Evolutionary conservation across 768 basidiomycete genomes (phyloP), one percentile per base, ranked within the genome.

Genomic region (Mrakia gelida): DNA sequence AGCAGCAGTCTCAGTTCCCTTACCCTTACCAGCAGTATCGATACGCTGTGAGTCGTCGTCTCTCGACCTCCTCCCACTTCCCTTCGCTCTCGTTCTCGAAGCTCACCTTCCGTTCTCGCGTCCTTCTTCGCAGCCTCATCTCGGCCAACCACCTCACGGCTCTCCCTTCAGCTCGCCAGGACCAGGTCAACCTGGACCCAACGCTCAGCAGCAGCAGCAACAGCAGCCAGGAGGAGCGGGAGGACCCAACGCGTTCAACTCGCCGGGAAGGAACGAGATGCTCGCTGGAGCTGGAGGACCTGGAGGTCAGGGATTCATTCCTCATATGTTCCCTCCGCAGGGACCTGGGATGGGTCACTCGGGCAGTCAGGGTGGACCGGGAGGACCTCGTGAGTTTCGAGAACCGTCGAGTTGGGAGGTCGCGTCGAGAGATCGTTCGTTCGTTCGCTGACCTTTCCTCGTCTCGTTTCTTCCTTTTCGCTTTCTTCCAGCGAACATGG

Each of bases 1-100:
- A 68, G 21, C 67, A 38, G 34, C 67, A 70, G 49, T 3, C 49
- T 52, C 49, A 52, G 34, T 70, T 59, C 59, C 59, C 59, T 28
- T 59, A 59, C 59, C 59, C 59, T 28, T 73, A 73, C 56, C 73
- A 73, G 73, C 73, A 38, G 59, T 73, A 73, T 41, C 73, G 73
- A 32, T 73, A 59, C n/a, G 59, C 52, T 61, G 56, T 54, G 56
- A 28, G 52, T 61, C 11, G 7, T 34, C 67, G 7, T 23, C 38
- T 8, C 41, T 18, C 67, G 26, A 10, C 16, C 41, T 41, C 18
- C 15, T 16, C 16, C 45, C 38, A 18, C 67, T 11, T 38, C 21
- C 15, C 13, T 21, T 26, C 18, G 26, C 38, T 28, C 26, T n/a
- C 59, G 59, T 59, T 28, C 13, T 59, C 18, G 26, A 45, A 45